Percentiles rank a stretch among this genome's conserved stretches.
Conservation (phyloP, 1,284 basidiomycete genomes). For the Rhodotorula sp. region DNA sequence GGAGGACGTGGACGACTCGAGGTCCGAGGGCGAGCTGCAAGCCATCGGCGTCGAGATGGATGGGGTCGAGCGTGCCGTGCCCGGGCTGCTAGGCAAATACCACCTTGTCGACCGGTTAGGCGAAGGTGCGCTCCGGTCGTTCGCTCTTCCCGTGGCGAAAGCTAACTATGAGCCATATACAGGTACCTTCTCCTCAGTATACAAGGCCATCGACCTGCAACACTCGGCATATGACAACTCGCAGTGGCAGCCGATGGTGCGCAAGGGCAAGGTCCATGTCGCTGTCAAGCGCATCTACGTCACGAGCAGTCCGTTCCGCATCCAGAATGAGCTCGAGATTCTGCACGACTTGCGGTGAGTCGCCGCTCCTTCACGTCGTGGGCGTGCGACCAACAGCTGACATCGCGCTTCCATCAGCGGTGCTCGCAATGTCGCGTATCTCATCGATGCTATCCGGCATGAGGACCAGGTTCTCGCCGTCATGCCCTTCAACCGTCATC, state of each 20-base stretch:
- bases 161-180: not conserved
- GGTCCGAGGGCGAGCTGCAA: constrained; percentile 57
- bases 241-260: constrained; percentile 59
- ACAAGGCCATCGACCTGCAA: constrained; percentile 85
- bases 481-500: constrained; percentile 90
- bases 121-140: constrained; percentile 58
- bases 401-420: constrained; percentile 55
- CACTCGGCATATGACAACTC: constrained; percentile 77
- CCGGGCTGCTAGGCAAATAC: constrained; percentile 69
- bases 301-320: constrained; percentile 87
- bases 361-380: too few relatives aligned
- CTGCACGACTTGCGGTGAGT: constrained; percentile 67
- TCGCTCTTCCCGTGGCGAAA: not conserved
- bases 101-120: constrained; percentile 85
- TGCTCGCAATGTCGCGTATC: constrained; percentile 80
- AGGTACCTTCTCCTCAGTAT: constrained; percentile 98
- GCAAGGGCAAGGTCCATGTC: constrained; percentile 63
- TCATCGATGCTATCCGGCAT: constrained; percentile 91
- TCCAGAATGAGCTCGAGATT: constrained; percentile 92
- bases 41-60: constrained; percentile 61
- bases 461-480: constrained; percentile 91
- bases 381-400: not conserved
- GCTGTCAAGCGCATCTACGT: constrained; percentile 97
- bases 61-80: constrained; percentile 59
- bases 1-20: constrained; percentile 60